Base-by-base conservation (phyloP, 441 rosid species). In the Cnidoscolus chayamansa region DNA sequence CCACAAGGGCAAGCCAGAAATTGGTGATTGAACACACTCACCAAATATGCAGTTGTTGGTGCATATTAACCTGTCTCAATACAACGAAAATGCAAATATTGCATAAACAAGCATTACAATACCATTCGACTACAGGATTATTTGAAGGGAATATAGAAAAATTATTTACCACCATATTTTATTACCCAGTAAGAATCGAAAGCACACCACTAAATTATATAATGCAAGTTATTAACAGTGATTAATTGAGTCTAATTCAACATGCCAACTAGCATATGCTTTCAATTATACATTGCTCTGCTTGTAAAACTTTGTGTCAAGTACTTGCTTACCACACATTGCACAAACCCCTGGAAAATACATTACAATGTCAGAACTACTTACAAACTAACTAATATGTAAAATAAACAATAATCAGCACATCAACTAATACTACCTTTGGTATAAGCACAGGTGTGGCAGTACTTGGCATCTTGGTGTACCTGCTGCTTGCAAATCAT, bases 251-350 rank as follows among this genome's bases (percentile, higher is more conserved):
- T 68, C 71, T 30, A 55, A 65, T 31, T 35, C 15, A 35, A 51
- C 64, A 48, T 7, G 7, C n/a, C 19, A 65, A 64, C 53, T 25
- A 54, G 25, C 65, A 48, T 17, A 60, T 25, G 12, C 17, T 72
- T 20, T 19, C 7, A 50, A 43, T 83, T 81, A 92, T 19, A 85
- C 96, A 82, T 94, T 94, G 84, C 98, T 94, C 77, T 94, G 98
- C 84, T 89, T 94, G 84, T 94, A 94, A 61, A 87, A 47, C 92
- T 94, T 94, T 51, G 97, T 92, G 84, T 94, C 97, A 10, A 94
- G 86, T 35, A 94, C 99, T 85, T 94, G 98, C 84, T 94, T 94
- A 20, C 99, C 99, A 0, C 99, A 94, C 98, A 94, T 90, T 0
- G 97, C 98, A 66, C 98, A 90, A 19, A 94, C 88, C 56, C 98